These are phyloP conservation scores for Fraxinus excelsior DNA, from an alignment of 257 asterid species.

Conservation along the genomic window DNA sequence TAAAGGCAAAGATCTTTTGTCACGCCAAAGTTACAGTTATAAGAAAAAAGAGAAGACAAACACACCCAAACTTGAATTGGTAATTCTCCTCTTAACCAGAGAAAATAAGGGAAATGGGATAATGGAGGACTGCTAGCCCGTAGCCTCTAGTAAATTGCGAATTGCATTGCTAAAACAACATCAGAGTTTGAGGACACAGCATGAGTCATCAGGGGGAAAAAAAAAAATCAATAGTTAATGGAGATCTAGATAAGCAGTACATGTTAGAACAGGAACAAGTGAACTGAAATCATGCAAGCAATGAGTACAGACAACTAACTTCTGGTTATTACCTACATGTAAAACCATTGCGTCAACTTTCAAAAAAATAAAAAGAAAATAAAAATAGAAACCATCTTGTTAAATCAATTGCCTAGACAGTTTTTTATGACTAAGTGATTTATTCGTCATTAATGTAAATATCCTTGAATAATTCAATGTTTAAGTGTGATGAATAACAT, in stretches of 20 bases:
- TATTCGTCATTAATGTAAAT: no score
- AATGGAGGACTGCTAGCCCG: no score
- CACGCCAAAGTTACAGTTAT: neutral
- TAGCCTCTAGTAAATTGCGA: neutral
- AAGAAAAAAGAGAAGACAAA: constrained; percentile 6
- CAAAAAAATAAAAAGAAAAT: no score
- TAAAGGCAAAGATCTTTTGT: neutral
- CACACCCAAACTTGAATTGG: constrained; percentile 3
- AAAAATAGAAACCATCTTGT: no score
- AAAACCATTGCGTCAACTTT: no score
- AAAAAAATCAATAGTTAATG: neutral
- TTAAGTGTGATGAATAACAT: no score
- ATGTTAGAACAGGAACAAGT: neutral
- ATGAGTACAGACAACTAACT: neutral
- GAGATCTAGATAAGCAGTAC: neutral
- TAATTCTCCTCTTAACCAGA: neutral
- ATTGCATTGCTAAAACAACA: neutral
- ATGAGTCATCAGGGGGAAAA: no score
- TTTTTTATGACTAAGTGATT: no score
- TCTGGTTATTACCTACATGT: neutral
- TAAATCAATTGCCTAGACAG: no score
- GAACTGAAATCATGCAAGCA: no score
- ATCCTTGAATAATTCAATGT: no score
- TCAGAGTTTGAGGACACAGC: neutral
- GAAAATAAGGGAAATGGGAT: neutral